Evolutionary conservation across 2,329 filamentous ascomycete species (phyloP).

Genomic region (Pyrenochaeta sp.): DNA sequence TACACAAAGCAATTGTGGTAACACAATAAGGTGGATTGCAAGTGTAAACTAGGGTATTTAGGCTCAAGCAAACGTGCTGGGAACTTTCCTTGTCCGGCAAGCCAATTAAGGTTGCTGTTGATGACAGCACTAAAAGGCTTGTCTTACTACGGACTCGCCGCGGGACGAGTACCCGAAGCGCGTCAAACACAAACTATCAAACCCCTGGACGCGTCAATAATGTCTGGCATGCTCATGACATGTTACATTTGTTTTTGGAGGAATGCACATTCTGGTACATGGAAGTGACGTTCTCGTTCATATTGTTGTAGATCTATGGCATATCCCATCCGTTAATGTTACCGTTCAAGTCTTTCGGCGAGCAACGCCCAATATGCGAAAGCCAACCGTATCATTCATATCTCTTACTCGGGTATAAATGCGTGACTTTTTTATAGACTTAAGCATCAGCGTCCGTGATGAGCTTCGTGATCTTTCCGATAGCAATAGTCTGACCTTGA

Average conservation of each 20-base stretch:
- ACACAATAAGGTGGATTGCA: neutral
- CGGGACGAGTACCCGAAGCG: constrained; percentile 1
- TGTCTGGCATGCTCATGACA: neutral
- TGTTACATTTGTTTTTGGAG: neutral
- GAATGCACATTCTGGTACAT: too few species aligned
- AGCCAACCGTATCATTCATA: neutral
- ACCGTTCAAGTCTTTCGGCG: neutral
- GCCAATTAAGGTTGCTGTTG: constrained; percentile 38
- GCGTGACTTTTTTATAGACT: constrained; percentile 5
- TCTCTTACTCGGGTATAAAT: constrained; percentile 7
- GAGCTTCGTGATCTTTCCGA: constrained; percentile 98
- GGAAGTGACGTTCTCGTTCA: constrained; percentile 4
- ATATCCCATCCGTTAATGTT: constrained; percentile 3
- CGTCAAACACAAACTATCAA: neutral
- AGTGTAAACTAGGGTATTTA: neutral
- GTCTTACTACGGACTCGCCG: constrained; percentile 21
- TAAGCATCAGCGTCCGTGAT: constrained; percentile 54
- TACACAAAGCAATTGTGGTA: neutral
- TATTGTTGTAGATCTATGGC: constrained; percentile 12
- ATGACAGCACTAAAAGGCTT: constrained; percentile 47
- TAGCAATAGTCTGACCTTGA: constrained; percentile 97
- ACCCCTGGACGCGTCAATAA: neutral
- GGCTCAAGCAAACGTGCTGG: neutral
- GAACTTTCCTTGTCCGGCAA: constrained; percentile 27
- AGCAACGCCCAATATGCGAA: neutral